Base-by-base conservation (phyloP, 306 rosid species). In the Trichosanthes cucumerina region DNA sequence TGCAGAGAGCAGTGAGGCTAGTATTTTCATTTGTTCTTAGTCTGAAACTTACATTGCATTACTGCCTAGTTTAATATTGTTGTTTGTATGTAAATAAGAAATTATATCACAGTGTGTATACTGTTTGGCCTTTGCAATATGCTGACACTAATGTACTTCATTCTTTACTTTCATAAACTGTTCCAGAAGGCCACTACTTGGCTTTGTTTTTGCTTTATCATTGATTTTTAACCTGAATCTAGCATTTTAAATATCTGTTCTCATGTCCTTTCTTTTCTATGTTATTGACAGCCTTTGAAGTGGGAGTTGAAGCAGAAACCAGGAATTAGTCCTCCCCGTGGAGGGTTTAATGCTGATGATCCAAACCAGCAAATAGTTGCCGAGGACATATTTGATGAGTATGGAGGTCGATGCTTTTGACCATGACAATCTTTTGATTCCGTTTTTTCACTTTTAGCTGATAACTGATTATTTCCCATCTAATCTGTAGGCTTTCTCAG, bases 281-380 rank as follows among this genome's bases (percentile, higher is more conserved):
- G 44, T 76, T 53, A 59, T 80, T 64, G 83, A 82, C 92, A 95
- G 98, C 93, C 96, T 82, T 82, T 95, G 49, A 95, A 89, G 89
- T 95, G 98, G 98, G 98, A 95, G 82, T 93, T 95, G 77, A 95
- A 95, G 91, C 97, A 95, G 87, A 92, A 83, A 85, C 98, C 98
- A n/a, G 98, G 98, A 84, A 91, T 92, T 41, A 95, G 98, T 82
- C 98, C 98, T 78, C 98, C 98, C 31, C 98, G 93, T 39, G 98
- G 98, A 89, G 98, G 98, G 53, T 95, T 95, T 80, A 87, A 81
- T 59, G 84, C 88, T 9, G 98, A 95, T 77, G 98, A 95, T 68
- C 98, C 97, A 72, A 95, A 95, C 87, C 98, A 95, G 83, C 98
- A 95, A 84, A 95, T 95, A 85, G 97, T 92, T 81, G 93, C 95